Conservation (phyloP, 768 basidiomycete genomes). For the Collybiopsis luxurians region DNA sequence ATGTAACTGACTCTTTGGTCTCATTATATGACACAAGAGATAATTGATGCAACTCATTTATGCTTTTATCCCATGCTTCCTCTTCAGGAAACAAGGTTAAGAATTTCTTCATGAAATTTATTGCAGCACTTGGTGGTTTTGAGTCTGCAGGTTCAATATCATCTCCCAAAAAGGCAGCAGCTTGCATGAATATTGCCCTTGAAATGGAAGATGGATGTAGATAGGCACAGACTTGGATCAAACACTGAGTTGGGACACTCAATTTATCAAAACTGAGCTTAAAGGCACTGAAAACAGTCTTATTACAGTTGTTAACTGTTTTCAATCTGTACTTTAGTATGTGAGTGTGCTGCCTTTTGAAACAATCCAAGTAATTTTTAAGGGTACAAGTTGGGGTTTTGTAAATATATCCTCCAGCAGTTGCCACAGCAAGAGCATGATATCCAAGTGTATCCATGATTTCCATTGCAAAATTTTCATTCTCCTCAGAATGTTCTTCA, state of each 20-base stretch:
- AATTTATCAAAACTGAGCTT: background rate
- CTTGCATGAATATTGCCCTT: background rate
- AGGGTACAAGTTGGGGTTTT: background rate
- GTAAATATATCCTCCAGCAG: background rate
- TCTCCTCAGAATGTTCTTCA: background rate
- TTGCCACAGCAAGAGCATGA: background rate
- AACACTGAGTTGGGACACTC: background rate
- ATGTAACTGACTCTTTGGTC: background rate
- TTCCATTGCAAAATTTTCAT: background rate
- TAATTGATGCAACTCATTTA: background rate
- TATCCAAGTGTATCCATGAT: slow-evolving; percentile 4
- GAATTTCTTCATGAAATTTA: background rate
- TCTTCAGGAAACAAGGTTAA: too few relatives aligned
- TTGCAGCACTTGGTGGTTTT: background rate
- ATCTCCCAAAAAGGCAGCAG: background rate
- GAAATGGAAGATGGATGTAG: background rate
- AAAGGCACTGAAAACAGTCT: background rate
- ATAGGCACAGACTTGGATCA: background rate
- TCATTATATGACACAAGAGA: background rate
- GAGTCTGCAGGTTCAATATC: background rate
- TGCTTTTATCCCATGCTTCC: background rate
- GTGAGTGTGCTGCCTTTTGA: background rate
- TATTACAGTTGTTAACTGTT: background rate
- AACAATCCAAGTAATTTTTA: background rate
- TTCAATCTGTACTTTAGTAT: background rate